Percentiles rank a stretch among this genome's conserved stretches.
Conservation (phyloP, 1,284 basidiomycete species). For the Cystobasidium pallidum region DNA sequence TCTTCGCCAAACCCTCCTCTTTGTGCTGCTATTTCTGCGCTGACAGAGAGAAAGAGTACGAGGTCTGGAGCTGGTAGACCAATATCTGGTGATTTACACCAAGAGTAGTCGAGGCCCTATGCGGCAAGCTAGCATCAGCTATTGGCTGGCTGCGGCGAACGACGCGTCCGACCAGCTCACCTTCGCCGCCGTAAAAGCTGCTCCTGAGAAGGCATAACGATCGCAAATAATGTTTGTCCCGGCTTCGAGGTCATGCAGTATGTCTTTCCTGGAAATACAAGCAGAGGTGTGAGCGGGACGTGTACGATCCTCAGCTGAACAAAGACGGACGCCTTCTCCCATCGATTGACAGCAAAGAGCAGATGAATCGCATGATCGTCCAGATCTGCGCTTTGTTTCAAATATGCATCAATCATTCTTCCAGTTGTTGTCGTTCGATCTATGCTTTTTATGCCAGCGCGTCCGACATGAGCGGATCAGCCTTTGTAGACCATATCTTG, state of each 20-base stretch:
- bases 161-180: conserved; percentile 53
- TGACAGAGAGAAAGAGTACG: conserved; percentile 82
- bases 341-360: conserved; percentile 94
- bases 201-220: conserved; percentile 94
- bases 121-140: conserved; percentile 2
- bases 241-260: conserved; percentile 65
- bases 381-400: conserved; percentile 76
- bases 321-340: conserved; percentile 80
- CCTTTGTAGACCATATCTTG: neutral
- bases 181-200: conserved; percentile 90
- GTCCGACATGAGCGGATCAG: neutral
- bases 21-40: conserved; percentile 68
- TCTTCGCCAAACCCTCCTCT: conserved; percentile 90
- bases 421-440: conserved; percentile 92
- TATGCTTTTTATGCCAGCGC: conserved; percentile 55
- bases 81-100: conserved; percentile 83
- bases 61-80: conserved; percentile 86
- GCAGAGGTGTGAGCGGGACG: conserved; percentile 9
- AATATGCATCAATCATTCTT: conserved; percentile 89
- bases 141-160: conserved; percentile 53
- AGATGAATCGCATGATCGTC: conserved; percentile 92
- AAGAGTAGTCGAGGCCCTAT: conserved; percentile 65
- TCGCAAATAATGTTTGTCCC: conserved; percentile 85
- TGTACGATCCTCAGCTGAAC: conserved; percentile 2
- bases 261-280: conserved; percentile 63